These are phyloP conservation scores for Nannochloris sp. DNA, from an alignment of 139 green algal species.

Conservation along the genomic window DNA sequence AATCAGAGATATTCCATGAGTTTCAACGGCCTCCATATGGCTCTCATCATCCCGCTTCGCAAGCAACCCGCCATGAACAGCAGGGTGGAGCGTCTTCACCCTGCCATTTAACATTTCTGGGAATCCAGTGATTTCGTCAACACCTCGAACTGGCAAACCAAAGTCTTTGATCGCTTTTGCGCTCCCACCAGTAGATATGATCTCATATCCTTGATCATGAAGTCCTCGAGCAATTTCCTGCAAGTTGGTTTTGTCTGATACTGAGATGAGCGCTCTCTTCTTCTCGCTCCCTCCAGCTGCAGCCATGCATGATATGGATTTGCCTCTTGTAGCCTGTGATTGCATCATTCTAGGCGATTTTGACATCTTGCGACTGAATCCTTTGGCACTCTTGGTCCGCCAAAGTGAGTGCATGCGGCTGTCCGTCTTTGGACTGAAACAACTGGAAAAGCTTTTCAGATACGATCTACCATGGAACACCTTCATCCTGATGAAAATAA, in stretches of 20 bases:
- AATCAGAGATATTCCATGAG: conserved; percentile 81
- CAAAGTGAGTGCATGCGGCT: too few relatives aligned
- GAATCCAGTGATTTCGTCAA: conserved; percentile 92
- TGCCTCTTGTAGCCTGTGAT: too few relatives aligned
- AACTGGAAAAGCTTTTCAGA: too few relatives aligned
- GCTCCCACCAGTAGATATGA: conserved; percentile 92
- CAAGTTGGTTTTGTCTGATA: conserved; percentile 87
- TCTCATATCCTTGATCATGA: conserved; percentile 69
- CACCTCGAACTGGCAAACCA: conserved; percentile 68
- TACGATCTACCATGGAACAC: too few relatives aligned
- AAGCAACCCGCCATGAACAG: conserved; percentile 94
- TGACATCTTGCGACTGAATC: too few relatives aligned
- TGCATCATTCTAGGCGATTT: too few relatives aligned
- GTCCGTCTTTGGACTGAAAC: too few relatives aligned
- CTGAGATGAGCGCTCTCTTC: conserved; percentile 72
- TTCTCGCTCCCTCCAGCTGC: conserved; percentile 10
- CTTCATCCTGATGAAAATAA: too few relatives aligned
- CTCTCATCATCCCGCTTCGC: conserved; percentile 62
- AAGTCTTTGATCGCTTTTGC: conserved; percentile 68
- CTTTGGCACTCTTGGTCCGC: too few relatives aligned
- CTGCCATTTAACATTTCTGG: conserved; percentile 97
- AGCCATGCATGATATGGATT: too few relatives aligned
- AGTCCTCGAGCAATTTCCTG: conserved; percentile 76
- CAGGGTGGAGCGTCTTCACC: conserved; percentile 98
- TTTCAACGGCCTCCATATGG: conserved; percentile 80